Percentiles rank a stretch among this genome's conserved stretches.
These are phyloP conservation scores for Epithemia pelagica DNA, from an alignment of 108 stramenopile species.

Conservation along the genomic window DNA sequence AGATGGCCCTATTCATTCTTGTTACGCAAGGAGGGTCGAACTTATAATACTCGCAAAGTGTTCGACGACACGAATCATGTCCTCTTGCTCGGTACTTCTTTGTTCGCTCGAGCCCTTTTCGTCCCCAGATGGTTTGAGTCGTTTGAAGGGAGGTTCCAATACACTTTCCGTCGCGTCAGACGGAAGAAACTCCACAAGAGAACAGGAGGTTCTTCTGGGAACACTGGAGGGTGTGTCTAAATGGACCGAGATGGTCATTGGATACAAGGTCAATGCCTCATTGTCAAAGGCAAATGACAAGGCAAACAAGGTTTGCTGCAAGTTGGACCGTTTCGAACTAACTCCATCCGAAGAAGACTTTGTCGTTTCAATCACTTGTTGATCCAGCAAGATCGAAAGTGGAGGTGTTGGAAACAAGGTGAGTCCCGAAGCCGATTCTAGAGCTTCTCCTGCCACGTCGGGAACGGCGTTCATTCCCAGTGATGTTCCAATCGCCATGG, in stretches of 20 bases:
- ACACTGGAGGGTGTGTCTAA: slow-evolving; percentile 36
- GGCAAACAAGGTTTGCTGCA: slow-evolving; percentile 65
- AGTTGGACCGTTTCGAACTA: slow-evolving; percentile 25
- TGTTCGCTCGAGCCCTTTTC: too few species aligned
- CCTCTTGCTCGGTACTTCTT: too few species aligned
- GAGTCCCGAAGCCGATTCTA: slow-evolving; percentile 26
- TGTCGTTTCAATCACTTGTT: slow-evolving; percentile 53
- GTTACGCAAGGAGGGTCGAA: too few species aligned
- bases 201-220: background rate
- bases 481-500: slow-evolving; percentile 55
- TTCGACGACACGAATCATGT: too few species aligned
- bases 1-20: too few species aligned
- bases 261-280: slow-evolving; percentile 39
- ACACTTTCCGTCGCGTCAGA: too few species aligned
- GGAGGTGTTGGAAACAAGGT: slow-evolving; percentile 57
- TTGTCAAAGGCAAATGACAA: slow-evolving; percentile 38
- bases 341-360: slow-evolving; percentile 53
- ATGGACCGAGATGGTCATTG: slow-evolving; percentile 38
- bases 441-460: slow-evolving; percentile 65
- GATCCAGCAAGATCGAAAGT: slow-evolving; percentile 46
- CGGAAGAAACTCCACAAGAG: slow-evolving; percentile 1
- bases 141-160: too few species aligned
- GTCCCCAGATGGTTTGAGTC: too few species aligned
- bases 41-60: too few species aligned
- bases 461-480: slow-evolving; percentile 51